phyloP scores from a whole-genome alignment of 768 basidiomycete species.

The Holtermanniella nyarrowii region DNA sequence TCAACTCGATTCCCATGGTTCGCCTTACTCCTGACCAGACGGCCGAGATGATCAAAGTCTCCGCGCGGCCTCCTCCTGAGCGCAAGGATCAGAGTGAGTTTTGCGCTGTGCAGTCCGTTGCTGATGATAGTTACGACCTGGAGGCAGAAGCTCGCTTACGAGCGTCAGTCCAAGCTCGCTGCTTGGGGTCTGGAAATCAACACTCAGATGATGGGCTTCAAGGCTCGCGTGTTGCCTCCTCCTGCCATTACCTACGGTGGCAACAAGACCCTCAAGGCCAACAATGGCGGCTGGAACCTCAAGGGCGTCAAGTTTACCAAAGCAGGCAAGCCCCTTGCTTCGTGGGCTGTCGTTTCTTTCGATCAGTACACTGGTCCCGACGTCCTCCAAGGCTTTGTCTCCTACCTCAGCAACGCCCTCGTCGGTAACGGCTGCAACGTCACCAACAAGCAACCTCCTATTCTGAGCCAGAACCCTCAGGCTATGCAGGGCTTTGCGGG shows the following conservation, averaged over 20 bases:
- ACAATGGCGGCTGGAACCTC: conserved; percentile 35
- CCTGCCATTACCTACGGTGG: conserved; percentile 27
- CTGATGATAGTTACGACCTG: conserved; percentile 22
- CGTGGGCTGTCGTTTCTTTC: conserved; percentile 36
- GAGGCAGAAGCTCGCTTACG: conserved; percentile 29
- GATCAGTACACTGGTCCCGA: conserved; percentile 19
- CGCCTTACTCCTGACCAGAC: conserved; percentile 34
- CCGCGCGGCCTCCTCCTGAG: conserved; percentile 5
- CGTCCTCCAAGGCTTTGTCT: conserved; percentile 28
- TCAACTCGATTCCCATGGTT: conserved; percentile 34
- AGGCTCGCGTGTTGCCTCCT: conserved; percentile 32
- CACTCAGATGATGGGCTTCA: conserved; percentile 19
- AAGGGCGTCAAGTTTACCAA: conserved; percentile 21
- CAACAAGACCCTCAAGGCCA: conserved; percentile 7
- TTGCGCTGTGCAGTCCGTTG: conserved; percentile 4
- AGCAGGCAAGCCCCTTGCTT: conserved; percentile 18
- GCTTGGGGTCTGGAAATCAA: conserved; percentile 38
- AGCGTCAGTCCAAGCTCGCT: conserved; percentile 24
- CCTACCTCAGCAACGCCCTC: conserved; percentile 15
- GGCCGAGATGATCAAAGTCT: conserved; percentile 38
- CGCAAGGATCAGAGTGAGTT: background rate
- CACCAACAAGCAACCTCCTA: conserved; percentile 16
- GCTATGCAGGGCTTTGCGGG: background rate
- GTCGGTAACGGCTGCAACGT: conserved; percentile 20
- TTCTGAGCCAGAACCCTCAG: conserved; percentile 17